Evolutionary conservation across 2,329 filamentous ascomycete genomes (phyloP), one percentile per base, ranked within the genome.

Genomic region (Huntiella abstrusa): DNA sequence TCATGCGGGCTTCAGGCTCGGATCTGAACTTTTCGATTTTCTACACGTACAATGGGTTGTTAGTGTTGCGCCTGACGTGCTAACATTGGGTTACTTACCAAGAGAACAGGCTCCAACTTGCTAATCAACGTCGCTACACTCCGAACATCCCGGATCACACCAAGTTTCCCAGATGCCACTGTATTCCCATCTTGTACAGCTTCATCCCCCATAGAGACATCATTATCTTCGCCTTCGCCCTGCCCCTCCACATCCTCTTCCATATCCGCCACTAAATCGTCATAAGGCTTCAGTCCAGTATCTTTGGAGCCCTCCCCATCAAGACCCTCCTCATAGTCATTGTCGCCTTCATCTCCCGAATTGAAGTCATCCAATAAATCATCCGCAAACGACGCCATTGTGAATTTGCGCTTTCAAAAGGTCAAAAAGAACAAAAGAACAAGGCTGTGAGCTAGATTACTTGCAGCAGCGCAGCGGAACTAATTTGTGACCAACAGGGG

Each of bases 321-420:
- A 10, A 38, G 37, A 28, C 22, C 22, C 8, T 35, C 34, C 5
- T 49, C 42, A 4, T 19, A 35, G 19, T 43, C 38, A 37, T 64
- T 60, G 44, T 64, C 62, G 37, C 63, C 62, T 42, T 64, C 60
- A 36, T 67, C 61, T 45, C 63, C 59, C 57, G 58, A 61, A 6
- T 58, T 62, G 53, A 93, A 91, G 59, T 93, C 85, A 57, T 91
- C 83, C 55, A 96, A 70, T 8, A 98, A 73, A 60, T 96, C 88
- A 57, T 96, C 87, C 52, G 84, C 88, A 52, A 92, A 72, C 39
- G 85, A 92, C 60, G 88, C 85, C 86, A 95, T 92, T 45, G 51
- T 61, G 48, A 28, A 28, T 28, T 28, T 28, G 22, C 22, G 22
- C 7, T 28, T 38, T 13, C 15, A 22, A 35, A 39, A 39, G 22